Conservation (phyloP, 2,329 filamentous ascomycete genomes). For the Exophiala lecanii-corni region DNA sequence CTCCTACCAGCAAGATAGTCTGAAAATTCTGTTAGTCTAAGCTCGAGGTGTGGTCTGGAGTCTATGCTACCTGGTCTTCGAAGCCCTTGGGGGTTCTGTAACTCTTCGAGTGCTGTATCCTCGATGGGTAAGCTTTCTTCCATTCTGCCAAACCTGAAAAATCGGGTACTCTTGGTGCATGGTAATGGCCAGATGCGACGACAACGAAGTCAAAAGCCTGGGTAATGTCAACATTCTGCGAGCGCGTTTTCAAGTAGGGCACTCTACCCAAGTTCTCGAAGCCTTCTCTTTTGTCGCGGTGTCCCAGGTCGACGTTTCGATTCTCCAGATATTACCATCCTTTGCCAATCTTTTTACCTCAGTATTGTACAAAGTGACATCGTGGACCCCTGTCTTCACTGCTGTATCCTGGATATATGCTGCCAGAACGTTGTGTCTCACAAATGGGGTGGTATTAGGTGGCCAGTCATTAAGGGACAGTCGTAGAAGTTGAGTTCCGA, state of each 20-base stretch:
- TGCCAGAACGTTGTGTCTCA: slow-evolving; percentile 54
- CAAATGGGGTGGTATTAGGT: slow-evolving; percentile 53
- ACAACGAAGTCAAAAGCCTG: slow-evolving; percentile 47
- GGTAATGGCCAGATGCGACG: slow-evolving; percentile 52
- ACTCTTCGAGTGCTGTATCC: slow-evolving; percentile 48
- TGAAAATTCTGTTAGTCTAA: slow-evolving; percentile 27
- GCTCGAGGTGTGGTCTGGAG: no score
- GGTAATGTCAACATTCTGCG: no score
- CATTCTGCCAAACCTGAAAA: slow-evolving; percentile 44
- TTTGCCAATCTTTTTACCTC: slow-evolving; percentile 52
- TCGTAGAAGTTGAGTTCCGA: slow-evolving; percentile 47
- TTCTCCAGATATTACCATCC: slow-evolving; percentile 42
- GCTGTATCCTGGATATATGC: slow-evolving; percentile 59
- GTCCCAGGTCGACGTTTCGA: slow-evolving; percentile 46
- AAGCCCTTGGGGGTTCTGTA: slow-evolving; percentile 46
- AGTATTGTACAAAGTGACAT: slow-evolving; percentile 52
- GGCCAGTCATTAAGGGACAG: slow-evolving; percentile 53
- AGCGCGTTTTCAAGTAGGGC: no score
- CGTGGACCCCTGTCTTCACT: slow-evolving; percentile 44
- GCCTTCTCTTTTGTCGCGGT: not conserved
- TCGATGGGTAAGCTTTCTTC: slow-evolving; percentile 42
- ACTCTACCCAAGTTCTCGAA: not conserved
- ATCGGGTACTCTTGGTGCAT: slow-evolving; percentile 46
- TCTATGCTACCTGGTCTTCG: slow-evolving; percentile 33
- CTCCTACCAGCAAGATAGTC: slow-evolving; percentile 53